phyloP scores from a whole-genome alignment of 163 green algal species.

The Dunaliella salina region DNA sequence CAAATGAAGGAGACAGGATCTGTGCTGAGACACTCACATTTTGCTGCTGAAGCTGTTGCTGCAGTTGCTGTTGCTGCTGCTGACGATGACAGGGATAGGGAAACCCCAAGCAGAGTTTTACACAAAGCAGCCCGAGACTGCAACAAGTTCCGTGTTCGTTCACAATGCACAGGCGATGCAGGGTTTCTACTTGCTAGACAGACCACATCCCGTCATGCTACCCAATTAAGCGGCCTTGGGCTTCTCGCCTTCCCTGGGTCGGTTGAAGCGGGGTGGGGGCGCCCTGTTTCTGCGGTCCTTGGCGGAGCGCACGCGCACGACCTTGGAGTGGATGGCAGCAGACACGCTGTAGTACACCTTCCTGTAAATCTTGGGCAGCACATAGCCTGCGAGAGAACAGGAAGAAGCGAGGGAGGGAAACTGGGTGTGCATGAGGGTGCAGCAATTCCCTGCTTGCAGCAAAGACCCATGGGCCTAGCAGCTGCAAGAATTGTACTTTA shows the following conservation, averaged over 20 bases:
- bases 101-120: too few relatives aligned
- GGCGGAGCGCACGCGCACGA: constrained; percentile 88
- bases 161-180: background rate
- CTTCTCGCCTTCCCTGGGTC: constrained; percentile 8
- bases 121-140: background rate
- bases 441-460: background rate
- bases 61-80: too few relatives aligned
- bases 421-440: background rate
- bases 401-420: background rate
- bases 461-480: background rate
- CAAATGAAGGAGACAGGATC: too few relatives aligned
- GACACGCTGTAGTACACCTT: constrained; percentile 98
- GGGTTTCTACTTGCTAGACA: background rate
- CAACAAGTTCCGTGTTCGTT: background rate
- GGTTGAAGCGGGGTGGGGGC: constrained; percentile 66
- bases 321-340: constrained; percentile 94
- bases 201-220: background rate
- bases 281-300: constrained; percentile 86
- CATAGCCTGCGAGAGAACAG: constrained; percentile 57
- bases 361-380: constrained; percentile 83
- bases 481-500: background rate
- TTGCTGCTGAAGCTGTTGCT: too few relatives aligned
- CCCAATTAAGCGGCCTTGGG: constrained; percentile 9
- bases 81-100: too few relatives aligned
- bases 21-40: too few relatives aligned